Conservation (phyloP, 2,329 filamentous ascomycete genomes). For the Colletotrichum horii region DNA sequence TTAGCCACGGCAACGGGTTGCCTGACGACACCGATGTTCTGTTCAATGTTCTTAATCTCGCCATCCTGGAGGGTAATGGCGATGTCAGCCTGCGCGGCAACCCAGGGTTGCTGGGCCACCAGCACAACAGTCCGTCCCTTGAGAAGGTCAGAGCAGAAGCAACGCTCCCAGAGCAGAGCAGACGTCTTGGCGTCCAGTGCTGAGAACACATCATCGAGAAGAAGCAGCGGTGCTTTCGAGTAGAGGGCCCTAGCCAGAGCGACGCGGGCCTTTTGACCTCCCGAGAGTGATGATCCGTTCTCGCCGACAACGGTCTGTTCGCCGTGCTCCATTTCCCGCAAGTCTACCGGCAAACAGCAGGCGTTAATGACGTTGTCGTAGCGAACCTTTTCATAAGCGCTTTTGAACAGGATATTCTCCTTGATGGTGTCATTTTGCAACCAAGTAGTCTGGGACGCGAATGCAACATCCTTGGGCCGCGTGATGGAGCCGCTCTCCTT, state of each 20-base stretch:
- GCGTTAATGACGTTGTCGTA: constrained; percentile 62
- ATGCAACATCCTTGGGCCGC: constrained; percentile 57
- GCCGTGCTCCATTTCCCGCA: constrained; percentile 53
- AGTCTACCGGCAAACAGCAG: constrained; percentile 56
- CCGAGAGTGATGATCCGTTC: constrained; percentile 59
- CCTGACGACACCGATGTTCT: constrained; percentile 51
- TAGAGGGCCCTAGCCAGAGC: constrained; percentile 63
- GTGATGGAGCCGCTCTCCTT: constrained; percentile 52
- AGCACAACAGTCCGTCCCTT: constrained; percentile 59
- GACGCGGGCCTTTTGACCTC: constrained; percentile 62
- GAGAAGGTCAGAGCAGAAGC: constrained; percentile 61
- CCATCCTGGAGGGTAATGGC: constrained; percentile 53
- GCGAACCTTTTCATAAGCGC: constrained; percentile 52
- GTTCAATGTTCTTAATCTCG: constrained; percentile 41
- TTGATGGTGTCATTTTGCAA: constrained; percentile 61
- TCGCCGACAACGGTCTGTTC: constrained; percentile 60
- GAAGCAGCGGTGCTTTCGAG: constrained; percentile 57
- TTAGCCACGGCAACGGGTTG: constrained; percentile 48
- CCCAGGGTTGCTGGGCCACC: constrained; percentile 62
- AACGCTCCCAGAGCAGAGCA: constrained; percentile 59
- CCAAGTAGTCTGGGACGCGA: constrained; percentile 63
- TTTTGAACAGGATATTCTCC: constrained; percentile 61
- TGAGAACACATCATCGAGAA: constrained; percentile 66
- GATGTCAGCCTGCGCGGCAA: constrained; percentile 55
- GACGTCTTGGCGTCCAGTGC: constrained; percentile 65